These are phyloP conservation scores for Bolboschoenus planiculmis DNA, from an alignment of 176 grass and related monocot species.

Conservation along the genomic window DNA sequence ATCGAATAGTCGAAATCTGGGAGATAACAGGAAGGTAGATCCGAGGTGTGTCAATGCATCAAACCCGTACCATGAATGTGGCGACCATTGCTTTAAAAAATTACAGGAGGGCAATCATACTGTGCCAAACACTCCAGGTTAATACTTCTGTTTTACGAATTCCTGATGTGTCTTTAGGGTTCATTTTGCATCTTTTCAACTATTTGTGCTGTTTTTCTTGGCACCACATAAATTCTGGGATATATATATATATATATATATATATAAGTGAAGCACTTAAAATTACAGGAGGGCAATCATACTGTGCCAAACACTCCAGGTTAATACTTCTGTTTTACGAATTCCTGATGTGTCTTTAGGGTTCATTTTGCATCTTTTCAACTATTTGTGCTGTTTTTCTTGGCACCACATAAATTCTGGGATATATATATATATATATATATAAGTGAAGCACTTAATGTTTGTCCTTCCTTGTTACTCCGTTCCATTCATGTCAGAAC, in stretches of 20 bases:
- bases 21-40: slow-evolving; percentile 23
- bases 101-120: neutral
- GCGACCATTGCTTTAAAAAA: slow-evolving; percentile 22
- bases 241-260: too few species aligned
- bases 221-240: neutral
- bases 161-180: neutral
- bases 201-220: neutral
- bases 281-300: slow-evolving; percentile 3
- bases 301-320: slow-evolving; percentile 17
- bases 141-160: neutral
- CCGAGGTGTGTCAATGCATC: slow-evolving; percentile 35
- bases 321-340: neutral
- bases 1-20: neutral
- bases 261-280: too few species aligned
- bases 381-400: neutral
- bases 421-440: too few species aligned
- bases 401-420: neutral
- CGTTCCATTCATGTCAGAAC: neutral
- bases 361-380: neutral
- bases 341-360: neutral
- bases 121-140: slow-evolving; percentile 22
- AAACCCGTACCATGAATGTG: slow-evolving; percentile 38
- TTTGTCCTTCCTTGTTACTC: neutral
- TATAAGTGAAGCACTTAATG: neutral
- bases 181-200: neutral